These are phyloP conservation scores for Verbascum thapsus DNA, from an alignment of 257 asterid species.

Conservation along the genomic window DNA sequence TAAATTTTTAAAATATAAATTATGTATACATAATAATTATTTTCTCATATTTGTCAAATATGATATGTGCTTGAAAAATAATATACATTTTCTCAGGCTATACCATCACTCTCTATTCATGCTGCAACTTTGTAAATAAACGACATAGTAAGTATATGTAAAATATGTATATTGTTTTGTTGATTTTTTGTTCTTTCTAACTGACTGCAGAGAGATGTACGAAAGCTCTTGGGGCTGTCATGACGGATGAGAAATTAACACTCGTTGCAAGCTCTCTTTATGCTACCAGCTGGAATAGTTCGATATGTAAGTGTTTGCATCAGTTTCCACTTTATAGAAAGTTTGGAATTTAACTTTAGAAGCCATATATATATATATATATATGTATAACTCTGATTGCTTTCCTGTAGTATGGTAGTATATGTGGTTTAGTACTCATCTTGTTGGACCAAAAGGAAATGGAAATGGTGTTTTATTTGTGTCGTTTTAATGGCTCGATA, in stretches of 20 bases:
- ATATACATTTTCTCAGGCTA: no score
- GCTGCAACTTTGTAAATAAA: not conserved
- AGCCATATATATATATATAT: not conserved
- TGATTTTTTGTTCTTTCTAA: constrained; percentile 14
- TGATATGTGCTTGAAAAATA: no score
- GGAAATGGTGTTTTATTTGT: no score
- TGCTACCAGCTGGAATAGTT: not conserved
- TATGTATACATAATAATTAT: no score
- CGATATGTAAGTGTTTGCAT: not conserved
- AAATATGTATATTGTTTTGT: not conserved
- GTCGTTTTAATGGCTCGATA: no score
- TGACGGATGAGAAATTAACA: constrained; percentile 28
- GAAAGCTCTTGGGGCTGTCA: constrained; percentile 44
- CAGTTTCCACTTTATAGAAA: not conserved
- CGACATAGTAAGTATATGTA: no score
- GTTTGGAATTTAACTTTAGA: not conserved
- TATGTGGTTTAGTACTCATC: no score
- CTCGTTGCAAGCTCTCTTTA: not conserved
- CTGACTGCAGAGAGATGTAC: constrained; percentile 49
- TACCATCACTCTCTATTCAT: not conserved
- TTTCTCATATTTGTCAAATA: no score
- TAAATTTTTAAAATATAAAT: no score
- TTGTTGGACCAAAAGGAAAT: no score
- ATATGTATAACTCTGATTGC: no score
- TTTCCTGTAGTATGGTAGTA: not conserved